phyloP scores from a whole-genome alignment of 768 basidiomycete genomes.

The Pulveroboletus frians region DNA sequence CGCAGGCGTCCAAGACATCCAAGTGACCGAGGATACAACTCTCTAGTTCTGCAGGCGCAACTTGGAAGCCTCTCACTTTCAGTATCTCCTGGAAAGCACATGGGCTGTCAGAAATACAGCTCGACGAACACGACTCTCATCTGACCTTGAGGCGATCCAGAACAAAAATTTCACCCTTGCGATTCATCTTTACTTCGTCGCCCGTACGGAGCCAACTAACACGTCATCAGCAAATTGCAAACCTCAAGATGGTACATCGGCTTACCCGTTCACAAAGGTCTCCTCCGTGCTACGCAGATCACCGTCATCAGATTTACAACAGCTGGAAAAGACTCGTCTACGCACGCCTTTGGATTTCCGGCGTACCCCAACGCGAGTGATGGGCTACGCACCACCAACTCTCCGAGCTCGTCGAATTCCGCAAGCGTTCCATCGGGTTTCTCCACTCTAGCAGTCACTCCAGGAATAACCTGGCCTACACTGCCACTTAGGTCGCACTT shows the following conservation, averaged over 20 bases:
- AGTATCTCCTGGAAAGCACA: slow-evolving; percentile 53
- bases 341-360: slow-evolving; percentile 57
- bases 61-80: slow-evolving; percentile 56
- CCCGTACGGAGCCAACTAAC: slow-evolving; percentile 63
- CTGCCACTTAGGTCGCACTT: slow-evolving; percentile 47
- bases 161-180: slow-evolving; percentile 56
- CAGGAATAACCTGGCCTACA: slow-evolving; percentile 55
- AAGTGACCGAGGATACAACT: slow-evolving; percentile 58
- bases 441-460: slow-evolving; percentile 50
- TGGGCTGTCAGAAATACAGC: neutral
- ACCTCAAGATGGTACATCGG: neutral
- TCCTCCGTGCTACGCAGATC: slow-evolving; percentile 47
- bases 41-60: slow-evolving; percentile 64
- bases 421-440: slow-evolving; percentile 55
- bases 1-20: slow-evolving; percentile 57
- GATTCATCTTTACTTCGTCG: slow-evolving; percentile 64
- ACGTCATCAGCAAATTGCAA: neutral
- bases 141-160: slow-evolving; percentile 72
- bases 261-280: slow-evolving; percentile 50
- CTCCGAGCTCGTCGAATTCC: slow-evolving; percentile 54
- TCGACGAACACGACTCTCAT: neutral
- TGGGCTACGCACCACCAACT: slow-evolving; percentile 56
- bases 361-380: slow-evolving; percentile 56
- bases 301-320: slow-evolving; percentile 5
- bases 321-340: slow-evolving; percentile 7